Conservation (phyloP, 2,329 filamentous ascomycete genomes). For the Colletotrichum tanaceti region DNA sequence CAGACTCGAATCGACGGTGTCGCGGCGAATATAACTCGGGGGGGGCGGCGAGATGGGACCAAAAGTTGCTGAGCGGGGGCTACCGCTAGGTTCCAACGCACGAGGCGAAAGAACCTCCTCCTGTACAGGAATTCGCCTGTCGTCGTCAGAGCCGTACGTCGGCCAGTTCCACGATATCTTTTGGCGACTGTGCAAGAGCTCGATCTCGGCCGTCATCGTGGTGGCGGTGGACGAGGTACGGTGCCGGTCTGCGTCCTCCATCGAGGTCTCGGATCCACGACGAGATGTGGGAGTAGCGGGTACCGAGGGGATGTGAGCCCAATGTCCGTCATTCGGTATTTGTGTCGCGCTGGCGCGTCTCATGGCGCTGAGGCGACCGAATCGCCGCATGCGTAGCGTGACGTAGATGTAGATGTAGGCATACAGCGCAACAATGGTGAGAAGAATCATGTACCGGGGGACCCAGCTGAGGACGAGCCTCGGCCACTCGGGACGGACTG, state of each 20-base stretch:
- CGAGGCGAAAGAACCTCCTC: not conserved
- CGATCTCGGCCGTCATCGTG: constrained; percentile 33
- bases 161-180: constrained; percentile 41
- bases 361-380: constrained; percentile 45
- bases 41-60: constrained; percentile 34
- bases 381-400: constrained; percentile 55
- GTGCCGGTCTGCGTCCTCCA: constrained; percentile 35
- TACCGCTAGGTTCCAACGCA: constrained; percentile 14
- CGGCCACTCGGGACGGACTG: constrained; percentile 75
- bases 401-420: constrained; percentile 78
- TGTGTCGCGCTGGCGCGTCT: constrained; percentile 34
- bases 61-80: constrained; percentile 31
- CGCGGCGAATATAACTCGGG: constrained; percentile 35
- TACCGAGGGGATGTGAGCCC: constrained; percentile 38
- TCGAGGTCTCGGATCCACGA: constrained; percentile 37
- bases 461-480: constrained; percentile 77
- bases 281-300: constrained; percentile 47
- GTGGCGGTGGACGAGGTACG: constrained; percentile 27
- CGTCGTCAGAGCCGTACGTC: constrained; percentile 32
- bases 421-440: constrained; percentile 73
- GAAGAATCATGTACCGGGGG: constrained; percentile 76
- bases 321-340: constrained; percentile 14
- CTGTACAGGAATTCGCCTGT: constrained; percentile 26
- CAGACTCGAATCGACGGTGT: constrained; percentile 25
- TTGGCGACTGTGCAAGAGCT: constrained; percentile 34